Evolutionary conservation across 148 eudicot genomes (phyloP), one percentile per base, ranked within the genome.

Genomic region (Chenopodium quinoa): DNA sequence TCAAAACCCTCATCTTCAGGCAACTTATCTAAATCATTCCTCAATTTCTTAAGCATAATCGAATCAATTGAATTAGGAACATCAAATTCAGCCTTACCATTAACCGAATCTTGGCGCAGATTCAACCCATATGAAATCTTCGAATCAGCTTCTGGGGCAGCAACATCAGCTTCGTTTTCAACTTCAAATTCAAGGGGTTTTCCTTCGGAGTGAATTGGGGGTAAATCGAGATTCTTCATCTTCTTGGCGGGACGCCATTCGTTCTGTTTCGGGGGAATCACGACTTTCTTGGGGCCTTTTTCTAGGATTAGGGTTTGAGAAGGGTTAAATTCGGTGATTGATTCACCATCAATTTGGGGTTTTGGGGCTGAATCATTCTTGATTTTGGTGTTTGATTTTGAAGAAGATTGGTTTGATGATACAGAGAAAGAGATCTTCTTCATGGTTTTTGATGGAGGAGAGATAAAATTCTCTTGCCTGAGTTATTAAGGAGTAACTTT

Each of bases 261-360:
- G 74, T 94, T 91, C 71, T 90, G 88, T 5, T 80, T 85, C 4
- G 98, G 96, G 9, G 98, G 91, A 69, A 93, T 91, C 0, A 90
- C 63, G 46, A 88, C 73, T 9, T 69, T 83, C 29, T 86, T 78
- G 1, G 79, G 52, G 77, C 68, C 50, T 65, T 77, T 2, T 74
- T 25, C 64, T 56, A 56, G 62, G 64, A 78, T 9, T 79, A 62
- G 86, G 88, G 91, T 37, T 83, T 87, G 84, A 46, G 88, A 78
- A 2, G 92, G 37, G 40, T 88, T 87, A 84, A 92, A 91, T 78
- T 93, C 93, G 1, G 91, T 91, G 77, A 93, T 83, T 62, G 72
- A 93, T 62, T 88, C 82, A 63, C 73, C 81, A 48, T 56, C 48
- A 37, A 79, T 27, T 52, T 72, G 31, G 22, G 80, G 31, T 58